phyloP scores from a whole-genome alignment of 1,284 basidiomycete species.

The Caloboletus firmus region DNA sequence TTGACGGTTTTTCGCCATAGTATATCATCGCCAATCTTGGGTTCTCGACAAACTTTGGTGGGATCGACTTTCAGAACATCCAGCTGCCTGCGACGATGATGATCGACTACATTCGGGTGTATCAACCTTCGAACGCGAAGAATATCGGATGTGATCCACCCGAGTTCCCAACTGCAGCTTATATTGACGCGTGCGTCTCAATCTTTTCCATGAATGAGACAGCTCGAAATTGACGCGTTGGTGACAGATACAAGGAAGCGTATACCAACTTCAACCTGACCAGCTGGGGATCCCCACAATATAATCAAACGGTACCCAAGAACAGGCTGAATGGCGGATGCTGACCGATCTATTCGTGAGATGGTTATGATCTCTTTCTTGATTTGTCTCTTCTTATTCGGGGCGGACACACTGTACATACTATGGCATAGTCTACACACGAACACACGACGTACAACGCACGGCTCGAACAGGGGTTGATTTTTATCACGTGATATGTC shows the following conservation, averaged over 20 bases:
- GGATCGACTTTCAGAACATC: conserved; percentile 39
- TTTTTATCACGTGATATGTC: conserved; percentile 34
- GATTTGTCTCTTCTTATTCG: conserved; percentile 2
- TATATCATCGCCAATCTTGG: conserved; percentile 47
- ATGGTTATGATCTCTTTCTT: conserved; percentile 2
- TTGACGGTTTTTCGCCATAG: conserved; percentile 21
- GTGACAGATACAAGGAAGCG: conserved; percentile 37
- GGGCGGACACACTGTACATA: not conserved
- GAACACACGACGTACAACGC: not conserved
- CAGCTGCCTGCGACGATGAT: conserved; percentile 42
- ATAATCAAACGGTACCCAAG: conserved; percentile 40
- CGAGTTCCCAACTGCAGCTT: conserved; percentile 40
- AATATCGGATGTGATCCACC: conserved; percentile 43
- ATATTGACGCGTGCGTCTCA: conserved; percentile 36
- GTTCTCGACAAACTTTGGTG: conserved; percentile 42
- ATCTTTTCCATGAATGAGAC: not conserved
- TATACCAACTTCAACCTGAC: conserved; percentile 43
- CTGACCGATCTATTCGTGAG: conserved; percentile 14
- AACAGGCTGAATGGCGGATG: conserved; percentile 37
- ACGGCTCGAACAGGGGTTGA: conserved; percentile 18
- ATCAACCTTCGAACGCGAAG: conserved; percentile 38
- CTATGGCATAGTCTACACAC: not conserved
- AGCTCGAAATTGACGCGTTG: not conserved
- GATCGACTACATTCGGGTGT: conserved; percentile 47
- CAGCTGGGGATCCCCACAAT: conserved; percentile 34